Percentiles rank a stretch among this genome's conserved stretches.
phyloP scores from a whole-genome alignment of 441 rosid species.

The Iberis amara region DNA sequence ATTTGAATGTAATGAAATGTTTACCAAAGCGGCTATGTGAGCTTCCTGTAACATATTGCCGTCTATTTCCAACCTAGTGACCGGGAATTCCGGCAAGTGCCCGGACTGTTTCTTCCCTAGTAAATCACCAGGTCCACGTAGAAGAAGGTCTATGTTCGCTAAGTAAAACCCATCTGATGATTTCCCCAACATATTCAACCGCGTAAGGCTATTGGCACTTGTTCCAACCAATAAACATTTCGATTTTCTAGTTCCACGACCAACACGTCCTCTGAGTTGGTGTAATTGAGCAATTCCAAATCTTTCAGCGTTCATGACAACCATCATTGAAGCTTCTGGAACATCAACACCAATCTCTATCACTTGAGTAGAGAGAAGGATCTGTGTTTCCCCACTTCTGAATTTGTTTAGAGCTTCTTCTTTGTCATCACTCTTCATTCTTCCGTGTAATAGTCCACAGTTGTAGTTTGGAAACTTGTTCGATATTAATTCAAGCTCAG shows the following conservation, averaged over 20 bases:
- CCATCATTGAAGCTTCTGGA: constrained; percentile 95
- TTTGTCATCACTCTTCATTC: constrained; percentile 78
- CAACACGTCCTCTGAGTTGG: constrained; percentile 90
- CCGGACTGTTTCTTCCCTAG: constrained; percentile 95
- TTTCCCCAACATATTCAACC: constrained; percentile 69
- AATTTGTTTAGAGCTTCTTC: constrained; percentile 67
- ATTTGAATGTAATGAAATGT: constrained; percentile 3
- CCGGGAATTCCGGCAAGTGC: constrained; percentile 83
- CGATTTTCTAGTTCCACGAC: constrained; percentile 67
- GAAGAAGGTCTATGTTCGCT: constrained; percentile 80
- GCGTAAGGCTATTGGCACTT: constrained; percentile 45
- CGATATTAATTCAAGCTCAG: constrained; percentile 61
- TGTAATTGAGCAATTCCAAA: constrained; percentile 92
- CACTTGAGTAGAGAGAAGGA: constrained; percentile 81
- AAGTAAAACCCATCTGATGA: constrained; percentile 82
- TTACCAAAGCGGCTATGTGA: constrained; percentile 74
- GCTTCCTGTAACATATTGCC: constrained; percentile 86
- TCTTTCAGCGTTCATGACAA: constrained; percentile 96
- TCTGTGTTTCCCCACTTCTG: constrained; percentile 72
- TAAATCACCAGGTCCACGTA: constrained; percentile 88
- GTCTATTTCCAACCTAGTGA: constrained; percentile 78
- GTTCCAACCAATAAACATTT: constrained; percentile 64
- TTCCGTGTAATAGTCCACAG: constrained; percentile 86
- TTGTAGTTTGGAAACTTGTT: constrained; percentile 46
- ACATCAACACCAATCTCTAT: constrained; percentile 91